Base-by-base conservation (phyloP, 2,329 filamentous ascomycete species). In the Hypoxylon sp. region DNA sequence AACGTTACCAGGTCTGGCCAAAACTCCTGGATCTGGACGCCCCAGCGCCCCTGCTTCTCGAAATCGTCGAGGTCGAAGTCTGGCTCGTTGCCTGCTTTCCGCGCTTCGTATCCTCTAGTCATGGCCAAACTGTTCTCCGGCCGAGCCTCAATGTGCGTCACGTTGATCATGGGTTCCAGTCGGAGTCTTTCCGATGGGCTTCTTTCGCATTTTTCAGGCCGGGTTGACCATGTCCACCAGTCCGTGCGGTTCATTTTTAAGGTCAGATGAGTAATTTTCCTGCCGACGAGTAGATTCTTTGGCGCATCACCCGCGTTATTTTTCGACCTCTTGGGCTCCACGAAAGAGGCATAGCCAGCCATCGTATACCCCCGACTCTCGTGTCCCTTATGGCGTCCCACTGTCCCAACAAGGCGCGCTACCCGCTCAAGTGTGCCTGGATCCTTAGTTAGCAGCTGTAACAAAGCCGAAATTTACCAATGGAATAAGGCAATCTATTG, bases 111-210 rank as follows among this genome's bases (percentile, higher is more conserved):
- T 3, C 74, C 75, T 32, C 31, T 56, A 1, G 51, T 50, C 75
- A 77, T 77, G 6, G 75, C 67, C 1, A 65, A 35, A 42, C 50
- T 50, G 10, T 67, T 69, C 35, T 55, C 47, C 1, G 64, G 27
- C 4, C n/a, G 42, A 2, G 10, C 11, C 51, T 19, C 3, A 2
- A 57, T n/a, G 10, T 17, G 0, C 7, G 74, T 76, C 44, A 70
- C 63, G 47, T 74, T 72, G 31, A 73, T 72, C 75, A 75, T 74
- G 2, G 75, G 75, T 48, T 76, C 74, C 1, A 77, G 59, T 8
- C 75, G 73, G 6, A 76, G 62, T 6, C 63, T 65, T 13, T 71
- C 56, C 15, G 57, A 66, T 21, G 59, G 60, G 10, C 62, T 31
- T 2, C 29, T 11, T n/a, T 48, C 32, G 3, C 61, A 65, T 1